A percentile compares a stretch with the other conserved stretches of the same genome.
Conservation (phyloP, 768 basidiomycete genomes). For the Tricholoma flavovirens region DNA sequence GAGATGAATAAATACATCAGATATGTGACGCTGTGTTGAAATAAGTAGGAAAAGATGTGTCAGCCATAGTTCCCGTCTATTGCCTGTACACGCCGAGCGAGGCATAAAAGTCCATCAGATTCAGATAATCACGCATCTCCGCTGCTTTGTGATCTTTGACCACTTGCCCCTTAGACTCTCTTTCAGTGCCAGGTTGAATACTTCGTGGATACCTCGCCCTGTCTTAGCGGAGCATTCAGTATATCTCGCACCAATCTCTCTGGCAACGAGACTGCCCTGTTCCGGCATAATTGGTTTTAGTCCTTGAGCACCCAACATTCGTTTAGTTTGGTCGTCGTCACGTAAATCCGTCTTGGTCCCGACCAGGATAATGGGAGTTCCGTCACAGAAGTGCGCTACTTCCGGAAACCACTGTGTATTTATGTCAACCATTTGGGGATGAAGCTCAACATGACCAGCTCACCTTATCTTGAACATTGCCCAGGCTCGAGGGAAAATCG, state of each 20-base stretch:
- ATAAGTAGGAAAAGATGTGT: constrained; percentile 10
- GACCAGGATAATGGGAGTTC: constrained; percentile 85
- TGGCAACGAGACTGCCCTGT: constrained; percentile 81
- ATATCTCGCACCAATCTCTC: constrained; percentile 91
- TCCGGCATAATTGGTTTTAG: constrained; percentile 73
- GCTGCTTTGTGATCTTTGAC: constrained; percentile 64
- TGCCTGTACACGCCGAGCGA: constrained; percentile 13
- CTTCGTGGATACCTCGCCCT: constrained; percentile 85
- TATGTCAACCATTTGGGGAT: background rate
- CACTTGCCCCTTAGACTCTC: constrained; percentile 83
- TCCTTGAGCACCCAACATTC: constrained; percentile 88
- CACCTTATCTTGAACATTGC: constrained; percentile 88
- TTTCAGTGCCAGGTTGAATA: constrained; percentile 82
- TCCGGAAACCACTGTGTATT: constrained; percentile 80
- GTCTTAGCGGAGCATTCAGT: constrained; percentile 92
- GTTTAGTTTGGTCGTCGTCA: constrained; percentile 75
- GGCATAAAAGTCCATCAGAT: constrained; percentile 23
- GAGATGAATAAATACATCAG: constrained; percentile 5
- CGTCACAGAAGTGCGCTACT: constrained; percentile 88
- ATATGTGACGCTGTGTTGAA: background rate
- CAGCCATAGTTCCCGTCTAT: constrained; percentile 19
- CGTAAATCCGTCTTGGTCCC: constrained; percentile 93
- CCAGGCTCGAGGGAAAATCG: constrained; percentile 88
- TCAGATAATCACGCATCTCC: constrained; percentile 64
- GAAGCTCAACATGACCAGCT: constrained; percentile 10